Conservation (phyloP, 2,329 filamentous ascomycete species). For the Clonostachys rhizophaga region DNA sequence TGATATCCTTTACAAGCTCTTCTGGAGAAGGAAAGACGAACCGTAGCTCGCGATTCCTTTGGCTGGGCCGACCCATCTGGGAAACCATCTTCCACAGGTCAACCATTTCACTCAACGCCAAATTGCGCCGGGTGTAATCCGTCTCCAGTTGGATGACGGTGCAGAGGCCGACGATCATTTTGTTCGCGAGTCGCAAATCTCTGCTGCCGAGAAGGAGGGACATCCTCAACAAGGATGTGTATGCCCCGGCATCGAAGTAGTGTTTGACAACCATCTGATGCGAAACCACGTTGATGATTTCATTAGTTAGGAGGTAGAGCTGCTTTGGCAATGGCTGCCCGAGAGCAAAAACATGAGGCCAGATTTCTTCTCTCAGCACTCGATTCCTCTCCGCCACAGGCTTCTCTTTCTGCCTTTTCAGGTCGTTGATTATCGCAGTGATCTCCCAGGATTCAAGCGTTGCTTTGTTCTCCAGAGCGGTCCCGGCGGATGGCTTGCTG, state of each 20-base stretch:
- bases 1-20: background rate
- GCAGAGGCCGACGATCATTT: slow-evolving; percentile 10
- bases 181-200: too few relatives aligned
- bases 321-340: slow-evolving; percentile 18
- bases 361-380: slow-evolving; percentile 18
- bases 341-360: slow-evolving; percentile 18
- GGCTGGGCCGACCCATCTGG: slow-evolving; percentile 19
- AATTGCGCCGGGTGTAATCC: slow-evolving; percentile 17
- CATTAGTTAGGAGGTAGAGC: slow-evolving; percentile 10
- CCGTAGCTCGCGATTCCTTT: slow-evolving; percentile 7
- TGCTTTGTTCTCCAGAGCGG: background rate
- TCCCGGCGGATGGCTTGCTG: too few relatives aligned
- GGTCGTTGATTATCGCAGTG: slow-evolving; percentile 14
- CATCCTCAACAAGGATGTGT: too few relatives aligned
- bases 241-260: slow-evolving; percentile 9
- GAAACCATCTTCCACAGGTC: slow-evolving; percentile 30
- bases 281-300: slow-evolving; percentile 10
- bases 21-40: slow-evolving; percentile 19
- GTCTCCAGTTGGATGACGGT: slow-evolving; percentile 21
- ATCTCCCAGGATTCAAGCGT: slow-evolving; percentile 18
- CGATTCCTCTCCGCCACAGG: slow-evolving; percentile 10
- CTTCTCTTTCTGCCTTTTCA: background rate
- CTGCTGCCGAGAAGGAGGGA: too few relatives aligned
- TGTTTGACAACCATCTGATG: slow-evolving; percentile 13
- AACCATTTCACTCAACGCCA: slow-evolving; percentile 16